These are phyloP conservation scores for Ceratocystis colombiana DNA, from an alignment of 2,329 filamentous ascomycete genomes.

Conservation along the genomic window DNA sequence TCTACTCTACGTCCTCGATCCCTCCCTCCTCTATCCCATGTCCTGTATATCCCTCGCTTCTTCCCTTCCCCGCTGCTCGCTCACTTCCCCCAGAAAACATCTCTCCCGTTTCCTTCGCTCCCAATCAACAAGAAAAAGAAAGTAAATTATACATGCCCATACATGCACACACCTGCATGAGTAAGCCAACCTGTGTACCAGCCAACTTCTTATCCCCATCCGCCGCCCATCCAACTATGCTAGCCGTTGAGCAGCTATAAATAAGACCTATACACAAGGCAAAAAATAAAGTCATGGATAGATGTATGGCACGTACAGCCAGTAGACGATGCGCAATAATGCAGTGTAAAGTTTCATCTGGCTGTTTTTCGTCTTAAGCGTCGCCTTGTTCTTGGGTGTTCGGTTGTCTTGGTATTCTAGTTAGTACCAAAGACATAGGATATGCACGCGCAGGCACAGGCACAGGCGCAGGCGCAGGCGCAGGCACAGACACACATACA, in stretches of 20 bases:
- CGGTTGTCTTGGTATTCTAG: background rate
- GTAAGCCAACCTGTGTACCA: background rate
- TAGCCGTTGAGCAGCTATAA: background rate
- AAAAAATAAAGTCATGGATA: background rate
- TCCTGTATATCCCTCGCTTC: background rate
- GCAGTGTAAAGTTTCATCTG: constrained; percentile 1
- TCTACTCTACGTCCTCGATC: background rate
- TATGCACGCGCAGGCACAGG: background rate
- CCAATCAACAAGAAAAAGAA: no score
- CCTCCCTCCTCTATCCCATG: background rate
- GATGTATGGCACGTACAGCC: no score
- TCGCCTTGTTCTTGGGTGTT: background rate
- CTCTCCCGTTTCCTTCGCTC: background rate
- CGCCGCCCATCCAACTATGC: background rate
- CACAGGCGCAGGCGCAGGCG: no score
- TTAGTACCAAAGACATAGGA: no score
- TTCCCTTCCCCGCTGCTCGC: background rate
- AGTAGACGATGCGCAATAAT: background rate
- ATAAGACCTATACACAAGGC: background rate
- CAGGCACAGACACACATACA: no score
- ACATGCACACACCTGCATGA: background rate
- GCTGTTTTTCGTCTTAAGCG: background rate
- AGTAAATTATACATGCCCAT: background rate
- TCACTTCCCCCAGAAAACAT: background rate
- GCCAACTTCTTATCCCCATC: background rate